These are phyloP conservation scores for Geranium rotundifolium DNA, from an alignment of 345 rosid genomes.

Conservation along the genomic window DNA sequence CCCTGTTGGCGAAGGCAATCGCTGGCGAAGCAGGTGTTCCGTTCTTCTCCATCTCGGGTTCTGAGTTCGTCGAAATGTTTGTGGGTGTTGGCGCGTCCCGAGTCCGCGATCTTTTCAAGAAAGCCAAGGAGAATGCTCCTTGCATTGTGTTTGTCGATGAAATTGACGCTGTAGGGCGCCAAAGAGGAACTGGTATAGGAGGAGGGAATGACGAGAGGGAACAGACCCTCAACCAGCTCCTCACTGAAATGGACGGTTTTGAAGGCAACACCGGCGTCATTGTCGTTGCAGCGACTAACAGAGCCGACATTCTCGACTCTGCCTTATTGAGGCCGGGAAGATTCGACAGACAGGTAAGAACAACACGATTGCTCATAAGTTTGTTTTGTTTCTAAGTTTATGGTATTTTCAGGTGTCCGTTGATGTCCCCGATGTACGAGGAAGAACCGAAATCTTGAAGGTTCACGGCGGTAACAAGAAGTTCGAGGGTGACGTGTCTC, in stretches of 20 bases:
- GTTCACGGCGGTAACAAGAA: slow-evolving; percentile 87
- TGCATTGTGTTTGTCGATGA: slow-evolving; percentile 82
- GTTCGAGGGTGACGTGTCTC: slow-evolving; percentile 76
- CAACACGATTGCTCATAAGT: too few relatives aligned
- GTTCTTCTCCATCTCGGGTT: slow-evolving; percentile 72
- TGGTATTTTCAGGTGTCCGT: slow-evolving; percentile 50
- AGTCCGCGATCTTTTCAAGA: slow-evolving; percentile 78
- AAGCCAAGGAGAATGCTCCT: slow-evolving; percentile 76
- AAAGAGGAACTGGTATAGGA: slow-evolving; percentile 91
- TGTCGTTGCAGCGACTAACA: slow-evolving; percentile 81
- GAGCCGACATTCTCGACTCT: slow-evolving; percentile 77
- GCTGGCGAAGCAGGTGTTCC: slow-evolving; percentile 99
- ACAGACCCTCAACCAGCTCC: slow-evolving; percentile 70
- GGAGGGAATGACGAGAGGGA: slow-evolving; percentile 96
- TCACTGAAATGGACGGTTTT: slow-evolving; percentile 95
- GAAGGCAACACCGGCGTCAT: slow-evolving; percentile 81
- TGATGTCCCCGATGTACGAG: slow-evolving; percentile 85
- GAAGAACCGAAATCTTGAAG: slow-evolving; percentile 84
- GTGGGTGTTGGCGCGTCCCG: slow-evolving; percentile 89
- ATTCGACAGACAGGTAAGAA: slow-evolving; percentile 82
- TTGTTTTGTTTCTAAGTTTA: background rate
- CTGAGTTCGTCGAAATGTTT: slow-evolving; percentile 73
- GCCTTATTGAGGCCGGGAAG: slow-evolving; percentile 85
- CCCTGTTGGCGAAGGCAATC: slow-evolving; percentile 94
- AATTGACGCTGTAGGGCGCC: slow-evolving; percentile 87